phyloP scores from a whole-genome alignment of 2,329 filamentous ascomycete species.

The Trichoderma polysporum region DNA sequence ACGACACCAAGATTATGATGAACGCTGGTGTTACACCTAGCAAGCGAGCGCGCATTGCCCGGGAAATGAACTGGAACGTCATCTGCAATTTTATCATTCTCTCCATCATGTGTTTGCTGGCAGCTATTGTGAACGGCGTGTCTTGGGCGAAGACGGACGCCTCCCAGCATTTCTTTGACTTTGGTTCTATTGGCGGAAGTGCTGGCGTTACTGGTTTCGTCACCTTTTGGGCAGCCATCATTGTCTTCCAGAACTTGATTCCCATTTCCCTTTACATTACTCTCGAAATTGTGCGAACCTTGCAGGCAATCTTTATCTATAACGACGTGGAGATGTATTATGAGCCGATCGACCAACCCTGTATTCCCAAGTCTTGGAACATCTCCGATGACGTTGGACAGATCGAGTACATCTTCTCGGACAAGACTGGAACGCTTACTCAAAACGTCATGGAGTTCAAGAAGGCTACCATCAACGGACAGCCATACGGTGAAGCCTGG shows the following conservation, averaged over 20 bases:
- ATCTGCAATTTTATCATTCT: conserved; percentile 94
- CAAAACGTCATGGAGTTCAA: conserved; percentile 99
- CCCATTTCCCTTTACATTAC: conserved; percentile 98
- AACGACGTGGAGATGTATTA: conserved; percentile 98
- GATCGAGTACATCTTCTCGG: conserved; percentile 98
- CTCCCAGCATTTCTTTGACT: conserved; percentile 81
- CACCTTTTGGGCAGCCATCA: conserved; percentile 93
- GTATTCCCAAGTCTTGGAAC: conserved; percentile 97
- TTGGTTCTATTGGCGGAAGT: conserved; percentile 73
- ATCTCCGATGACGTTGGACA: conserved; percentile 97
- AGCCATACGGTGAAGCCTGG: conserved; percentile 94
- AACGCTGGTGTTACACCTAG: conserved; percentile 94
- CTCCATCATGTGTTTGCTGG: conserved; percentile 82
- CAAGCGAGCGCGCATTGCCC: conserved; percentile 87
- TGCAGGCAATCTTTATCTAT: conserved; percentile 96
- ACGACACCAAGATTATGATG: conserved; percentile 99
- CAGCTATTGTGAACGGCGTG: conserved; percentile 80
- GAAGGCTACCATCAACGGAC: conserved; percentile 94
- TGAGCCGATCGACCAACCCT: conserved; percentile 88
- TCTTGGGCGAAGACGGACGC: conserved; percentile 74
- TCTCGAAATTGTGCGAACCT: conserved; percentile 88
- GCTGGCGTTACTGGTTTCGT: conserved; percentile 85
- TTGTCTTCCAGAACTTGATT: conserved; percentile 97
- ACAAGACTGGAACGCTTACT: conserved; percentile 94
- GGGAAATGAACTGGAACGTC: conserved; percentile 95